phyloP scores from a whole-genome alignment of 164 flowering plant species.

The Aristolochia contorta region DNA sequence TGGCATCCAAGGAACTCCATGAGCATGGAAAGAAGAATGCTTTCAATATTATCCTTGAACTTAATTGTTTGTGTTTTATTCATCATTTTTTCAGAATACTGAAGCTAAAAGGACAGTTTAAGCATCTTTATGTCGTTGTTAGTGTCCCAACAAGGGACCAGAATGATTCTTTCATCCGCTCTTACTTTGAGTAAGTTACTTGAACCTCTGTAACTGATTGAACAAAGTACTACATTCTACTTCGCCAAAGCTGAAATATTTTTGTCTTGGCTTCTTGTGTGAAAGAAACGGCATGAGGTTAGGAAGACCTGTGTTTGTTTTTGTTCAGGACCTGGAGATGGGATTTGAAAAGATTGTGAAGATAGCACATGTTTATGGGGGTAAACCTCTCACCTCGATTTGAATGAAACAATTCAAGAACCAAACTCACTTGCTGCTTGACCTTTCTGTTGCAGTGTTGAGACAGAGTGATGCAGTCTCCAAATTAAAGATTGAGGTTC shows the following conservation, averaged over 20 bases:
- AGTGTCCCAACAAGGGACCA: slow-evolving; percentile 63
- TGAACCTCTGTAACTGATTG: background rate
- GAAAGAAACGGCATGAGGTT: slow-evolving; percentile 62
- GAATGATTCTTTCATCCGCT: slow-evolving; percentile 63
- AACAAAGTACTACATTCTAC: background rate
- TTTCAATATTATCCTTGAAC: too few relatives aligned
- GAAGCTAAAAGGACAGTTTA: slow-evolving; percentile 73
- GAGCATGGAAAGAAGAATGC: too few relatives aligned
- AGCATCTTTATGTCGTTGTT: slow-evolving; percentile 60
- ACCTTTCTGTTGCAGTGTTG: slow-evolving; percentile 42
- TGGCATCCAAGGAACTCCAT: too few relatives aligned
- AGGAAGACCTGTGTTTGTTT: slow-evolving; percentile 79
- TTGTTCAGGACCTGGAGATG: slow-evolving; percentile 76
- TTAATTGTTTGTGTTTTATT: background rate
- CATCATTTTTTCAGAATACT: slow-evolving; percentile 38
- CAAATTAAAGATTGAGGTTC: slow-evolving; percentile 70
- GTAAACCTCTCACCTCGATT: slow-evolving; percentile 23
- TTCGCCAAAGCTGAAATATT: background rate
- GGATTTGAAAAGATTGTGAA: slow-evolving; percentile 93
- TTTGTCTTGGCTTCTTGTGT: slow-evolving; percentile 10
- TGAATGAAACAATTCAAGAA: background rate
- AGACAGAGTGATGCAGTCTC: slow-evolving; percentile 49
- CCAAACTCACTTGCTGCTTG: slow-evolving; percentile 5
- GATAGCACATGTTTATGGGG: slow-evolving; percentile 81
- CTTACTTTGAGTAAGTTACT: slow-evolving; percentile 69